Evolutionary conservation across 2,329 filamentous ascomycete species (phyloP).

Genomic region (Penicillium sp.): DNA sequence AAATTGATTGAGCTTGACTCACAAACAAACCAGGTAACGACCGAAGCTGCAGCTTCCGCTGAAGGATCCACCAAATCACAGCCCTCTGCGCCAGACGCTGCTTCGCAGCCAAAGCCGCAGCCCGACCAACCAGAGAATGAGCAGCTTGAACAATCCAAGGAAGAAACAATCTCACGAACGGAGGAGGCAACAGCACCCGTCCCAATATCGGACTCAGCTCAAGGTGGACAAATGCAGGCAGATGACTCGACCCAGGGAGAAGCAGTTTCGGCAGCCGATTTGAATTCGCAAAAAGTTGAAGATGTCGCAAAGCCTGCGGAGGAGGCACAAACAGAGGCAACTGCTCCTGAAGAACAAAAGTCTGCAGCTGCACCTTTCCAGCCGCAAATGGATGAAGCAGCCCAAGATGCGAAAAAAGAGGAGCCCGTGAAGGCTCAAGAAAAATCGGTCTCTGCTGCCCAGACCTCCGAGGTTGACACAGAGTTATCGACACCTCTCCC

Average conservation of each 20-base stretch:
- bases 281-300: background rate
- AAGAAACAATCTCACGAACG: slow-evolving; percentile 2
- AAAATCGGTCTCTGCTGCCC: slow-evolving; percentile 16
- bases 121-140: slow-evolving; percentile 8
- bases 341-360: background rate
- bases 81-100: slow-evolving; percentile 7
- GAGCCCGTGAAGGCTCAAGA: slow-evolving; percentile 21
- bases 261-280: background rate
- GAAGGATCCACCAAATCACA: slow-evolving; percentile 9
- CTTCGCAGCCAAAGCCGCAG: slow-evolving; percentile 14
- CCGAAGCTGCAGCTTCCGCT: slow-evolving; percentile 14
- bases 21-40: slow-evolving; percentile 28
- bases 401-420: slow-evolving; percentile 1
- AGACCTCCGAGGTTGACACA: slow-evolving; percentile 24
- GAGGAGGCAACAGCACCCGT: background rate
- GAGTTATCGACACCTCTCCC: slow-evolving; percentile 28
- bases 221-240: slow-evolving; percentile 8
- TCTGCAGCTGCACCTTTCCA: background rate
- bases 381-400: background rate
- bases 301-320: slow-evolving; percentile 20
- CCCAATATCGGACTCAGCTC: slow-evolving; percentile 1
- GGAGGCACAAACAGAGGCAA: background rate
- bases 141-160: slow-evolving; percentile 5
- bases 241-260: slow-evolving; percentile 3
- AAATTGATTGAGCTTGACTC: slow-evolving; percentile 52